Evolutionary conservation across 805 yeast species (phyloP).

Genomic region (Vanderwaltozyma polyspora): DNA sequence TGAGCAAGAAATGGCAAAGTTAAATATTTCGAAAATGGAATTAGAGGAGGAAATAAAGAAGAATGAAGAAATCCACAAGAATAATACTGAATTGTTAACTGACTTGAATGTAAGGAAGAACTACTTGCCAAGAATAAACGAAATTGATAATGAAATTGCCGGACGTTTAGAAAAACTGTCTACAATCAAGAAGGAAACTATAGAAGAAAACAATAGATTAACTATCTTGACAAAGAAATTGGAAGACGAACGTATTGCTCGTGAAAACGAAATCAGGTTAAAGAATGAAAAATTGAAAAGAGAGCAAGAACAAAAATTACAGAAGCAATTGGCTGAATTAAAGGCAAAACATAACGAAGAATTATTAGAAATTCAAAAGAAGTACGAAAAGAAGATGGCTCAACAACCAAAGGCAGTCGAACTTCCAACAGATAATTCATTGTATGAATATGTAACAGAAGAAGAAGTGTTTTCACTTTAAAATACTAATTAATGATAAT

Average conservation of each 20-base stretch:
- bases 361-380: constrained; percentile 10
- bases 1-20: constrained; percentile 12
- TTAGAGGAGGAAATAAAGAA: constrained; percentile 13
- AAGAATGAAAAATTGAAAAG: constrained; percentile 16
- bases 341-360: constrained; percentile 17
- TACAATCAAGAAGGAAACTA: constrained; percentile 20
- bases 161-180: constrained; percentile 13
- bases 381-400: constrained; percentile 7
- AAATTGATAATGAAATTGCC: constrained; percentile 17
- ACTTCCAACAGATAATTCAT: no score
- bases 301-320: constrained; percentile 18
- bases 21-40: constrained; percentile 9
- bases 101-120: constrained; percentile 14
- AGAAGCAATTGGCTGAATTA: constrained; percentile 18
- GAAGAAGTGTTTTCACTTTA: constrained; percentile 12
- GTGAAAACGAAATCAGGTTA: constrained; percentile 15
- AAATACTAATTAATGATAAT: no score
- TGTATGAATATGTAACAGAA: constrained; percentile 17
- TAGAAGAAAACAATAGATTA: constrained; percentile 19
- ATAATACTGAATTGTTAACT: constrained; percentile 10
- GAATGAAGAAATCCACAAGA: constrained; percentile 9
- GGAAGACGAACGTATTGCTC: constrained; percentile 18
- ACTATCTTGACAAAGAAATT: constrained; percentile 19
- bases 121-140: constrained; percentile 16
- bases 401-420: constrained; percentile 1